Evolutionary conservation across 129 eudicot species (phyloP), one percentile per base, ranked within the genome.

Genomic region (Ambrosia artemisiifolia): DNA sequence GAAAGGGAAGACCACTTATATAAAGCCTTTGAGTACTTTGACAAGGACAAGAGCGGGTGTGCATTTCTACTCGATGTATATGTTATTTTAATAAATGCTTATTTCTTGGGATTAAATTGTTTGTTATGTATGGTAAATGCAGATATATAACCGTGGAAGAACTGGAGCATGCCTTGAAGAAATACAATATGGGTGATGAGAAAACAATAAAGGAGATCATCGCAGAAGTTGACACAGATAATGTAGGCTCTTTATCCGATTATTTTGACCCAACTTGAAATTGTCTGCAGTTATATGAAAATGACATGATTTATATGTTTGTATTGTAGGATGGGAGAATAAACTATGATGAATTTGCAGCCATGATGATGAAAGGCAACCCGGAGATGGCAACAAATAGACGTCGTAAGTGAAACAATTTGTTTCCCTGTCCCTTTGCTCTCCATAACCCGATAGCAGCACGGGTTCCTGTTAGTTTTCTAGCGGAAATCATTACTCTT

Each of bases 131-230:
- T 59, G 60, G 50, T 35, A 47, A 70, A 77, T 59, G 74, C 63
- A 93, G 98, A 78, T 94, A 85, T 80, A 94, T 94, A 60, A 94
- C 96, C 1, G 79, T 87, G 86, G 98, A 94, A 79, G 98, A 94
- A 73, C 63, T 94, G 85, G 98, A 87, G 77, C 95, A 94, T 61
- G 96, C 96, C 24, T 53, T 94, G 82, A 90, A 84, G 85, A 79
- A 94, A 83, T 87, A 94, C 72, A 94, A 94, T 74, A 94, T 94
- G 96, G 93, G 96, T 61, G 98, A 90, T 76, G 92, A 85, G 71
- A 90, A 87, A 86, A 94, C 95, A 43, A 88, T 94, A 70, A 83
- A 85, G 84, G 98, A 94, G 84, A 94, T 94, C 46, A 88, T 94
- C 75, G 86, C 95, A 11, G 98, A 94, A 86, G 98, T 93, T 71